These are phyloP conservation scores for Magnaporthiopsis rhizophila DNA, from an alignment of 2,329 filamentous ascomycete species.

Conservation along the genomic window DNA sequence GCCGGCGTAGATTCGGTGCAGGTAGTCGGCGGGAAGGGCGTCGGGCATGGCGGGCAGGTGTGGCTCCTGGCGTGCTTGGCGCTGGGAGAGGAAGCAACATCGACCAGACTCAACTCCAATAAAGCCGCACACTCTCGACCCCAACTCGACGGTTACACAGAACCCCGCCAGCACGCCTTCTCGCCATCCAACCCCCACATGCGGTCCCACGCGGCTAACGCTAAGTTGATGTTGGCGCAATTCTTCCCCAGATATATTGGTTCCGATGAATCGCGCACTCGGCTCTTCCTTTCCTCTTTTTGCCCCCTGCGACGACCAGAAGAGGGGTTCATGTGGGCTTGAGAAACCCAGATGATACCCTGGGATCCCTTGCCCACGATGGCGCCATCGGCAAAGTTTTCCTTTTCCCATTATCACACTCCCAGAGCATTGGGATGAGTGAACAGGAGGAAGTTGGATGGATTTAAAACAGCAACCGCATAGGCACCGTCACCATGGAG, in stretches of 20 bases:
- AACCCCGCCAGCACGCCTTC: background rate
- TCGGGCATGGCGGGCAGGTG: background rate
- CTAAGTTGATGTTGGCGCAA: background rate
- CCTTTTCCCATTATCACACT: background rate
- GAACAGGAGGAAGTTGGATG: background rate
- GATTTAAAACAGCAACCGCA: background rate
- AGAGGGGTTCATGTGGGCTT: background rate
- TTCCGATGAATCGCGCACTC: background rate
- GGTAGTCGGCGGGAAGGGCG: constrained; percentile 18
- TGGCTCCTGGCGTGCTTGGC: too few relatives aligned
- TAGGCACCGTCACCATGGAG: background rate
- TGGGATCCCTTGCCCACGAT: background rate
- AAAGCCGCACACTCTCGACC: background rate
- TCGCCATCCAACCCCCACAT: background rate
- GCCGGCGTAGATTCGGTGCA: constrained; percentile 27
- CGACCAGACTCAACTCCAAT: too few relatives aligned
- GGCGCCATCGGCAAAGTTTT: background rate
- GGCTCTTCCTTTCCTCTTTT: background rate
- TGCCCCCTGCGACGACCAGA: background rate
- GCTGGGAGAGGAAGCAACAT: too few relatives aligned
- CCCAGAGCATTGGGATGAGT: background rate
- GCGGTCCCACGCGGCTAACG: background rate
- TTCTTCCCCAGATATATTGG: background rate
- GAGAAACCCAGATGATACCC: background rate
- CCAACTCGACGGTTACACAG: background rate